Conservation (phyloP, 345 rosid genomes). For the Rubroshorea leprosula region DNA sequence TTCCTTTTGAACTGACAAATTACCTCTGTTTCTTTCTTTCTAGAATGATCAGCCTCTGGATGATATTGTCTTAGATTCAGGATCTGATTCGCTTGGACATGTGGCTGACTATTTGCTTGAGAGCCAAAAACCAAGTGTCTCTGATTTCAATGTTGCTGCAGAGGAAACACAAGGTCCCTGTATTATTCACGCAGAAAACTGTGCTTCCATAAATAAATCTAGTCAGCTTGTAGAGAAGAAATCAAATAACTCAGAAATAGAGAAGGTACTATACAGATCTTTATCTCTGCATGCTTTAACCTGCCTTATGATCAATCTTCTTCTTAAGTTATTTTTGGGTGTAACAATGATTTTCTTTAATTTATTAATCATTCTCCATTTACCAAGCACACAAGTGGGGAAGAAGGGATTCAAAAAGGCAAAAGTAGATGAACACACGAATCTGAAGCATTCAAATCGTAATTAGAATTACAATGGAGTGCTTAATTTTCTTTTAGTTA, state of each 20-base stretch:
- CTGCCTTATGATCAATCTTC: background rate
- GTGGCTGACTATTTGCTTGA: slow-evolving; percentile 13
- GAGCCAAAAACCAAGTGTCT: slow-evolving; percentile 15
- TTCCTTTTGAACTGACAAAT: slow-evolving; percentile 5
- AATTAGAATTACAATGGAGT: background rate
- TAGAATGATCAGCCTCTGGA: slow-evolving; percentile 14
- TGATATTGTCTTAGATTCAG: slow-evolving; percentile 19
- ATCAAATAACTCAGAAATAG: slow-evolving; percentile 19
- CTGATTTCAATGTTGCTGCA: slow-evolving; percentile 17
- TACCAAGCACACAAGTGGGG: background rate
- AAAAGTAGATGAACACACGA: background rate
- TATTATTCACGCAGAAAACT: slow-evolving; percentile 10
- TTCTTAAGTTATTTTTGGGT: background rate
- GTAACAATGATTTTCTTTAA: background rate
- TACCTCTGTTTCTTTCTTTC: background rate
- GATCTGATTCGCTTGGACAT: slow-evolving; percentile 20
- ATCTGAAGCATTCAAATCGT: background rate
- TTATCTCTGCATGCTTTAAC: slow-evolving; percentile 6
- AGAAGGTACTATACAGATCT: slow-evolving; percentile 24
- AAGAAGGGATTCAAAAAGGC: no score
- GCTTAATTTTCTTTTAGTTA: background rate
- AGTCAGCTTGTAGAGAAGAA: slow-evolving; percentile 28
- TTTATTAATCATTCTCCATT: no score
- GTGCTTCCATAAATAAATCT: slow-evolving; percentile 12
- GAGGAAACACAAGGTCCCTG: slow-evolving; percentile 26